A percentile compares a stretch with the other conserved stretches of the same genome.
These are phyloP conservation scores for Botrytis medusae DNA, from an alignment of 2,329 filamentous ascomycete genomes.

Conservation along the genomic window DNA sequence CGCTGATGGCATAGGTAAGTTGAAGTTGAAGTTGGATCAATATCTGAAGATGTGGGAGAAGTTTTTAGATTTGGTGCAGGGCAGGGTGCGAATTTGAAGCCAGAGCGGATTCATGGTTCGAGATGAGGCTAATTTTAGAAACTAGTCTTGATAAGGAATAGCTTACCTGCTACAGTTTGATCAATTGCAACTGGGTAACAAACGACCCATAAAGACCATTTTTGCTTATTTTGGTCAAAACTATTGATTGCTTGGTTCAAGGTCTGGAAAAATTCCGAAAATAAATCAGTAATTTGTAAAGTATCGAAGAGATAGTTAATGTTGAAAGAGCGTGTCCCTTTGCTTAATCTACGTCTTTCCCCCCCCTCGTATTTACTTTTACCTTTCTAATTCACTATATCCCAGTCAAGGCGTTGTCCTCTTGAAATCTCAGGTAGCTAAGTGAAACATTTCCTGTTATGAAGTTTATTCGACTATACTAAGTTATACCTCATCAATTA, in stretches of 20 bases:
- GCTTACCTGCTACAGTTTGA: background rate
- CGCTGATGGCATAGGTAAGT: slow-evolving; percentile 31
- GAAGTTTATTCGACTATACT: background rate
- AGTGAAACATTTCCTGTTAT: background rate
- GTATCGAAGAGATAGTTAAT: background rate
- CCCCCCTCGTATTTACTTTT: background rate
- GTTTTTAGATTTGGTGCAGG: slow-evolving; percentile 8
- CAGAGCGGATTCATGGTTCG: slow-evolving; percentile 15
- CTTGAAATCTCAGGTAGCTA: background rate
- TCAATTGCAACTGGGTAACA: background rate
- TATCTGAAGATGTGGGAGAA: slow-evolving; percentile 6
- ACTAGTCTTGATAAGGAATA: slow-evolving; percentile 5
- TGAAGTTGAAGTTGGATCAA: slow-evolving; percentile 7
- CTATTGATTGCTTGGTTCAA: background rate
- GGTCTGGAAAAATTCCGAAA: background rate
- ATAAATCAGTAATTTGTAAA: background rate
- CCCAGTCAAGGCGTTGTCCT: background rate
- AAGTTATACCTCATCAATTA: background rate
- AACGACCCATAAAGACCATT: background rate
- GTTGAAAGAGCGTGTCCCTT: background rate
- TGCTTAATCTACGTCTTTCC: background rate
- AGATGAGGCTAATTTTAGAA: slow-evolving; percentile 18
- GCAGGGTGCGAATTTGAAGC: slow-evolving; percentile 12
- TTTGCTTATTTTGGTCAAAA: background rate
- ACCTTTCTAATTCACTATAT: background rate